Percentiles rank a stretch among this genome's conserved stretches.
Evolutionary conservation across 1,284 basidiomycete species (phyloP).

Genomic region (Ceratobasidium sp.): DNA sequence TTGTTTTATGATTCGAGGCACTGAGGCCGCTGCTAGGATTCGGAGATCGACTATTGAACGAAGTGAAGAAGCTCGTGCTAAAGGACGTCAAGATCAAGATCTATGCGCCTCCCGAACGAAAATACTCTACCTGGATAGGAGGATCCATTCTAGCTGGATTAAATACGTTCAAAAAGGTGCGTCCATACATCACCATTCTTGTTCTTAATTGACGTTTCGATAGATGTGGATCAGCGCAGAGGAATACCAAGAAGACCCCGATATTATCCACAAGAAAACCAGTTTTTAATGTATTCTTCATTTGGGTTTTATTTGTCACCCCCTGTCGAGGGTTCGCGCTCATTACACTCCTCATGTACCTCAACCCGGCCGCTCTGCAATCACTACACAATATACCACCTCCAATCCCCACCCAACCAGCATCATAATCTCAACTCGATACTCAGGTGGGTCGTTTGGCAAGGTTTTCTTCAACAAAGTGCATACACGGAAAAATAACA

Average conservation of each 20-base stretch:
- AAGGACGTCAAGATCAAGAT: slow-evolving; percentile 99
- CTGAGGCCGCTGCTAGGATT: slow-evolving; percentile 72
- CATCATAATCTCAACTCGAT: no score
- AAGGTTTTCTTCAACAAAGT: slow-evolving; percentile 27
- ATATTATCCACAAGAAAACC: slow-evolving; percentile 94
- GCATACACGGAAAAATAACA: slow-evolving; percentile 36
- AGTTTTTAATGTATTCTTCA: slow-evolving; percentile 67
- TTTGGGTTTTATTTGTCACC: no score
- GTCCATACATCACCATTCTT: slow-evolving; percentile 40
- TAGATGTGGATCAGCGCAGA: slow-evolving; percentile 99
- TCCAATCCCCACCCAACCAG: background rate
- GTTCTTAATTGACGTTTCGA: slow-evolving; percentile 3
- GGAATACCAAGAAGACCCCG: slow-evolving; percentile 99
- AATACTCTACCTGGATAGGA: slow-evolving; percentile 99
- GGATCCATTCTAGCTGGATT: slow-evolving; percentile 96
- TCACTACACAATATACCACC: slow-evolving; percentile 4
- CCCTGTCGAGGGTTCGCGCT: slow-evolving; percentile 7
- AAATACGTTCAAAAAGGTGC: slow-evolving; percentile 97
- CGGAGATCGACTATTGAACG: slow-evolving; percentile 94
- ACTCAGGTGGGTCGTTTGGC: slow-evolving; percentile 26
- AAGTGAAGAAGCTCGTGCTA: slow-evolving; percentile 96
- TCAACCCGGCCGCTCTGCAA: no score
- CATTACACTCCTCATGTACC: slow-evolving; percentile 15
- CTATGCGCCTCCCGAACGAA: slow-evolving; percentile 98
- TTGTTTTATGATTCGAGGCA: slow-evolving; percentile 21